Evolutionary conservation across 1,284 basidiomycete species (phyloP).

Genomic region (Mycena sp.): DNA sequence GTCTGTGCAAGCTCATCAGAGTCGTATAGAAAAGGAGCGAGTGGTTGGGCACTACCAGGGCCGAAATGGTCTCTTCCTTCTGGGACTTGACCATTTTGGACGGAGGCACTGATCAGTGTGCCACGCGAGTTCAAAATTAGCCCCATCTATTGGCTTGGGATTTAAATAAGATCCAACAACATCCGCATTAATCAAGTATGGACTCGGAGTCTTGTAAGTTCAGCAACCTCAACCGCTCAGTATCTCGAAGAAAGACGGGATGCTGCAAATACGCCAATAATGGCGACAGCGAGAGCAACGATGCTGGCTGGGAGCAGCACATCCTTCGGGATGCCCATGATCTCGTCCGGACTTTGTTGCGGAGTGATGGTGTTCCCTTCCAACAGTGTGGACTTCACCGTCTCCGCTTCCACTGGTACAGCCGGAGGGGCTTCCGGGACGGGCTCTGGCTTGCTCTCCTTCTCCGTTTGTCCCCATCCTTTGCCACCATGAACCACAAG

Average conservation of each 20-base stretch:
- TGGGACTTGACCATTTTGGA: constrained; percentile 63
- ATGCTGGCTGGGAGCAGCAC: constrained; percentile 94
- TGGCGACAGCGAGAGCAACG: constrained; percentile 92
- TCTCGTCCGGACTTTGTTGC: constrained; percentile 56
- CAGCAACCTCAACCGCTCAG: constrained; percentile 67
- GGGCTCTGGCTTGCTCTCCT: constrained; percentile 55
- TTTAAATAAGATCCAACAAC: constrained; percentile 1
- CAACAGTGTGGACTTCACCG: constrained; percentile 47
- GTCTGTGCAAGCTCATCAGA: constrained; percentile 52
- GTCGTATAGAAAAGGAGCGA: not conserved
- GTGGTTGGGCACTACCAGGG: constrained; percentile 53
- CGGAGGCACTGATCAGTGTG: not conserved
- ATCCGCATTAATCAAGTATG: constrained; percentile 8
- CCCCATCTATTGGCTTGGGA: not conserved
- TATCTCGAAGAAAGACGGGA: constrained; percentile 66
- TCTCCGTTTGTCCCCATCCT: constrained; percentile 82
- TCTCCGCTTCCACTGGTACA: constrained; percentile 36
- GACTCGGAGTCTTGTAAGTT: constrained; percentile 60
- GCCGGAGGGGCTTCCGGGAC: constrained; percentile 57
- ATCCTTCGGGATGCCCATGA: constrained; percentile 93
- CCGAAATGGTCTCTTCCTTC: constrained; percentile 65
- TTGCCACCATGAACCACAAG: constrained; percentile 92
- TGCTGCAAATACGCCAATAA: constrained; percentile 87
- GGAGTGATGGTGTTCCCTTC: constrained; percentile 38
- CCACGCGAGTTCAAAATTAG: constrained; percentile 1